phyloP scores from a whole-genome alignment of 2,329 filamentous ascomycete species.

The Pestalotiopsis sp. region DNA sequence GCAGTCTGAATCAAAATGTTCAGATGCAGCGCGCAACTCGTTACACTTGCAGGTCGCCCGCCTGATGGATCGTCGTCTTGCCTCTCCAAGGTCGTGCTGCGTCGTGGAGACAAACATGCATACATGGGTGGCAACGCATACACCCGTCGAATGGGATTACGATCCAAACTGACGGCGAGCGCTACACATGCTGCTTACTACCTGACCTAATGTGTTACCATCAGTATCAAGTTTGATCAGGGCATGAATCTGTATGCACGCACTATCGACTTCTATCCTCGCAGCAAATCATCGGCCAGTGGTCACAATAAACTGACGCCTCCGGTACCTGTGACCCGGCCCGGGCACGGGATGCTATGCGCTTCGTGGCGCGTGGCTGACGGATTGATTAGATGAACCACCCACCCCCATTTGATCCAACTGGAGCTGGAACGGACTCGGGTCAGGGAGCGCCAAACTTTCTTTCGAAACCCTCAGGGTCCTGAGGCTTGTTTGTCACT shows the following conservation, averaged over 20 bases:
- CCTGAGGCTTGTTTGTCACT: neutral
- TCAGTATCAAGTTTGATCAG: neutral
- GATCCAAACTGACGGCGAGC: neutral
- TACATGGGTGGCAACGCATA: neutral
- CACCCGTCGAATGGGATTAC: neutral
- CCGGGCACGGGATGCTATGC: neutral
- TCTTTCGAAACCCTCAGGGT: neutral
- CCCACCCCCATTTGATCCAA: neutral
- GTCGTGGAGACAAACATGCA: neutral
- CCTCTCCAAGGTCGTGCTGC: neutral
- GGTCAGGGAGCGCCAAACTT: neutral
- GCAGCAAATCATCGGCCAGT: neutral
- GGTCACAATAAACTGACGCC: neutral
- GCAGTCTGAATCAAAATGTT: neutral
- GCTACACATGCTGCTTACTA: neutral
- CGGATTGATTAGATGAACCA: neutral
- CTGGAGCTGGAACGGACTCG: neutral
- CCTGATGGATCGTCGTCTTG: neutral
- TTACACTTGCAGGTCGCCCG: too few relatives aligned
- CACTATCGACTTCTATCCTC: neutral
- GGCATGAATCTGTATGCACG: neutral
- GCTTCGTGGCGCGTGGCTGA: neutral
- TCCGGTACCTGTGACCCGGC: neutral
- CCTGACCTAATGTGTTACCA: neutral
- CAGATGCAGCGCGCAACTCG: neutral